Percentiles rank a stretch among this genome's conserved stretches.
Evolutionary conservation across 2,329 filamentous ascomycete genomes (phyloP).

Genomic region (Cladosporium velox): DNA sequence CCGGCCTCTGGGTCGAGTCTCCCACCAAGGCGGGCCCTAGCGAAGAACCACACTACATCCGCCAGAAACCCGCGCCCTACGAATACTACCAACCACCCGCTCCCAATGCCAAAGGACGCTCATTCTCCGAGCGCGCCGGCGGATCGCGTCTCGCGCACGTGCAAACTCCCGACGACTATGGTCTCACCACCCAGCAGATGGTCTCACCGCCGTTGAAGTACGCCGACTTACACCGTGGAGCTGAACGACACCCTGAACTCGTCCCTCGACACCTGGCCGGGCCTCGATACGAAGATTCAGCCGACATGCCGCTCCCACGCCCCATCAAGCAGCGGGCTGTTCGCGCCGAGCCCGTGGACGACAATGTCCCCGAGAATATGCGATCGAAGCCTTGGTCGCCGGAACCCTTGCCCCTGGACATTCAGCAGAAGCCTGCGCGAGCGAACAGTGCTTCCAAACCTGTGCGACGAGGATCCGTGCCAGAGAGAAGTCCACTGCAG

Average conservation of each 20-base stretch:
- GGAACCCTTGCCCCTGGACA: conserved; percentile 23
- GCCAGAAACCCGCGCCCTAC: conserved; percentile 28
- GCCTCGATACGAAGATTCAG: conserved; percentile 11
- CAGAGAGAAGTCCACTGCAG: conserved; percentile 86
- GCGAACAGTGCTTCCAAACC: conserved; percentile 28
- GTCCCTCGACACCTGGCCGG: background rate
- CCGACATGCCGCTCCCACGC: conserved; percentile 12
- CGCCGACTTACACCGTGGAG: conserved; percentile 2
- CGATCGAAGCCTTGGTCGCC: conserved; percentile 35
- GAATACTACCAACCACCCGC: conserved; percentile 36
- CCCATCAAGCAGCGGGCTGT: conserved; percentile 24
- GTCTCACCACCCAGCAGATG: conserved; percentile 18
- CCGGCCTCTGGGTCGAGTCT: conserved; percentile 33
- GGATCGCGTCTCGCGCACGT: conserved; percentile 14
- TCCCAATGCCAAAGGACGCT: conserved; percentile 25
- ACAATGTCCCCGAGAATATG: conserved; percentile 33
- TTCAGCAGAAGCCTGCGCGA: conserved; percentile 24
- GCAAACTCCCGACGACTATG: conserved; percentile 23
- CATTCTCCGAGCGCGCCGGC: conserved; percentile 34
- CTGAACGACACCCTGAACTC: conserved; percentile 12
- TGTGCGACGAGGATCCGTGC: conserved; percentile 59
- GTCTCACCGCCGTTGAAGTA: conserved; percentile 20
- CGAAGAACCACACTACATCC: background rate
- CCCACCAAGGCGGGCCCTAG: conserved; percentile 20
- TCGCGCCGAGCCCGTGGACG: conserved; percentile 31